Evolutionary conservation across 2,329 filamentous ascomycete genomes (phyloP).

Genomic region (Gaeumannomyces sp.): DNA sequence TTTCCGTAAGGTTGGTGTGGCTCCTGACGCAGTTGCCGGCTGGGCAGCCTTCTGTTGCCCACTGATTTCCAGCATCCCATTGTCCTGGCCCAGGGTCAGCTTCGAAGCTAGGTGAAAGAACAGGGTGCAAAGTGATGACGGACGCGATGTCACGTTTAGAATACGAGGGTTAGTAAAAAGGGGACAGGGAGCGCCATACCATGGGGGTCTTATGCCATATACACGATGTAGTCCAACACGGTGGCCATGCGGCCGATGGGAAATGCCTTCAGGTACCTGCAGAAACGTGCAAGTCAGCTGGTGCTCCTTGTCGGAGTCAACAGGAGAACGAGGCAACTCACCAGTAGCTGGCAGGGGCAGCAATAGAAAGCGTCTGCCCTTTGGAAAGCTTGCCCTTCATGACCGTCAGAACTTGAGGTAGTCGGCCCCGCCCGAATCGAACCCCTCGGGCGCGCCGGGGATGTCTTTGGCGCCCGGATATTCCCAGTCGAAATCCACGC

Average conservation of each 20-base stretch:
- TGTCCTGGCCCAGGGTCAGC: slow-evolving; percentile 16
- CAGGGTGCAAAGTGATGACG: too few species aligned
- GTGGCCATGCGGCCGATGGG: slow-evolving; percentile 23
- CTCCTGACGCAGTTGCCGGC: slow-evolving; percentile 25
- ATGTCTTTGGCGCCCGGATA: neutral
- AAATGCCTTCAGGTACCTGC: slow-evolving; percentile 17
- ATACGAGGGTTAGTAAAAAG: too few species aligned
- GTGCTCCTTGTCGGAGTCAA: too few species aligned
- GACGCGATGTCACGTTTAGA: too few species aligned
- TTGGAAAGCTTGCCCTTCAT: neutral
- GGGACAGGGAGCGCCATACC: slow-evolving; percentile 16
- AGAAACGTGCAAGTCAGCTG: too few species aligned
- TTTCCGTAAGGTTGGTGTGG: slow-evolving; percentile 33
- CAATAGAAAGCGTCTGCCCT: neutral
- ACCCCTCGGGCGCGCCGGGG: neutral
- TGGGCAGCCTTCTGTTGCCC: slow-evolving; percentile 22
- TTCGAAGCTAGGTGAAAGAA: neutral
- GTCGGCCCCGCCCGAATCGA: neutral
- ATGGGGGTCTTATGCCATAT: slow-evolving; percentile 29
- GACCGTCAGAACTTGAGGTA: neutral
- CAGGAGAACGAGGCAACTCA: neutral
- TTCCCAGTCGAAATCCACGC: slow-evolving; percentile 15
- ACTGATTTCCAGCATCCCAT: slow-evolving; percentile 27
- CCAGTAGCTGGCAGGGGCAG: neutral
- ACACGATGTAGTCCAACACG: slow-evolving; percentile 27